Conservation (phyloP, 2,329 filamentous ascomycete genomes). For the Phaeophleospora eucalypticola region DNA sequence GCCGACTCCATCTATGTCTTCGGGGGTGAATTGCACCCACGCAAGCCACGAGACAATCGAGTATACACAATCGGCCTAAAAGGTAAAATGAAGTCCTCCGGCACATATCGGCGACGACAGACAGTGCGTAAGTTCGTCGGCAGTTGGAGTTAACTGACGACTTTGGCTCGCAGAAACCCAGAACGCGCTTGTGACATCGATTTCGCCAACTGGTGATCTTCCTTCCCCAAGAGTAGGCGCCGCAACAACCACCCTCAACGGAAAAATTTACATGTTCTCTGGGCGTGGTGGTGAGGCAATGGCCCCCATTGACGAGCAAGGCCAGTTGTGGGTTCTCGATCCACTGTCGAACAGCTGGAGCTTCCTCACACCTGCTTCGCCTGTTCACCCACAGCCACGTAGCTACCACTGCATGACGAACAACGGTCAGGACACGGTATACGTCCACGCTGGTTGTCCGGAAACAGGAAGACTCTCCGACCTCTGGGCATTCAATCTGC, state of each 20-base stretch:
- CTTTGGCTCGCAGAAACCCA: too few species aligned
- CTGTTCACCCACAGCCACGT: constrained; percentile 56
- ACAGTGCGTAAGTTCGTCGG: too few species aligned
- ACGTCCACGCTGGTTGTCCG: constrained; percentile 73
- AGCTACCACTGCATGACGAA: constrained; percentile 67
- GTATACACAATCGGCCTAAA: constrained; percentile 59
- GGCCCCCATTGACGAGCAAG: constrained; percentile 68
- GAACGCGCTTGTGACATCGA: too few species aligned
- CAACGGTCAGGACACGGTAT: constrained; percentile 64
- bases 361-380: constrained; percentile 55
- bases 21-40: constrained; percentile 66
- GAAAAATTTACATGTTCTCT: constrained; percentile 75
- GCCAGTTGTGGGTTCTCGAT: constrained; percentile 73
- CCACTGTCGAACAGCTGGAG: constrained; percentile 61
- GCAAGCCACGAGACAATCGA: constrained; percentile 67
- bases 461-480: constrained; percentile 61
- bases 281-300: constrained; percentile 68
- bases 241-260: constrained; percentile 63
- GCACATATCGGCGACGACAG: too few species aligned
- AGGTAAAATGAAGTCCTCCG: too few species aligned
- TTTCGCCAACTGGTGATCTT: too few species aligned
- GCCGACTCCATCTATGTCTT: constrained; percentile 61
- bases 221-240: constrained; percentile 70
- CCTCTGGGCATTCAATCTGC: constrained; percentile 73
- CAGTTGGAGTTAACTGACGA: too few species aligned